These are phyloP conservation scores for Microstroma glucosiphilum DNA, from an alignment of 1,284 basidiomycete genomes.

Conservation along the genomic window DNA sequence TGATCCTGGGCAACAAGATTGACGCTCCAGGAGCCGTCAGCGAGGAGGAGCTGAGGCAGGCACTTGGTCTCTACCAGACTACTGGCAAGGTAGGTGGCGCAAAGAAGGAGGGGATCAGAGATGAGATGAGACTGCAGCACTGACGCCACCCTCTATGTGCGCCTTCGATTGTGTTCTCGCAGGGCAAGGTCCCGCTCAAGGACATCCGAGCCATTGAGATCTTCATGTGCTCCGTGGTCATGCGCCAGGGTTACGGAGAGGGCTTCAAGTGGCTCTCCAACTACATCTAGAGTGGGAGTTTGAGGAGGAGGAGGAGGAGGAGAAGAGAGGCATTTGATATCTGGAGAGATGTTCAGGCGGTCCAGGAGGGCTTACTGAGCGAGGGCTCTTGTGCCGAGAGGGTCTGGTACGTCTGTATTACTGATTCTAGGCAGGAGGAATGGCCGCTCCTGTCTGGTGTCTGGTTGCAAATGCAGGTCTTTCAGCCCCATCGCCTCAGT, in stretches of 20 bases:
- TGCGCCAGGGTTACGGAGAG: slow-evolving; percentile 97
- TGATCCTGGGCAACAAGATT: slow-evolving; percentile 99
- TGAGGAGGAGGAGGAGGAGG: too few species aligned
- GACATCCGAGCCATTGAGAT: slow-evolving; percentile 98
- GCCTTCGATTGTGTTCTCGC: slow-evolving; percentile 43
- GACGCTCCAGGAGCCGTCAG: slow-evolving; percentile 95
- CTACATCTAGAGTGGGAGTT: not conserved
- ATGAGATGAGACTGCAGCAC: not conserved
- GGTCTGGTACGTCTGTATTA: too few species aligned
- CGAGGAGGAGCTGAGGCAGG: slow-evolving; percentile 93
- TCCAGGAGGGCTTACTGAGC: too few species aligned
- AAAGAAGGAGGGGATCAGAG: slow-evolving; percentile 15
- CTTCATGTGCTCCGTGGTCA: slow-evolving; percentile 99
- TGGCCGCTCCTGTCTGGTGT: too few species aligned
- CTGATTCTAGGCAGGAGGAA: too few species aligned
- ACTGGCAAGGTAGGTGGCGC: slow-evolving; percentile 66
- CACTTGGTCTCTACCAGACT: slow-evolving; percentile 93
- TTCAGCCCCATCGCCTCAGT: too few species aligned
- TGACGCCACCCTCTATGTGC: not conserved
- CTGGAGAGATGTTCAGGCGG: too few species aligned
- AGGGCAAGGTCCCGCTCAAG: slow-evolving; percentile 85
- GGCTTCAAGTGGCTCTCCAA: slow-evolving; percentile 52
- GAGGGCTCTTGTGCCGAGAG: too few species aligned
- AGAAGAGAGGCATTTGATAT: too few species aligned
- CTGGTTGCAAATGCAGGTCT: too few species aligned